Evolutionary conservation across 2,329 filamentous ascomycete genomes (phyloP).

Genomic region (Penicillium sp.): DNA sequence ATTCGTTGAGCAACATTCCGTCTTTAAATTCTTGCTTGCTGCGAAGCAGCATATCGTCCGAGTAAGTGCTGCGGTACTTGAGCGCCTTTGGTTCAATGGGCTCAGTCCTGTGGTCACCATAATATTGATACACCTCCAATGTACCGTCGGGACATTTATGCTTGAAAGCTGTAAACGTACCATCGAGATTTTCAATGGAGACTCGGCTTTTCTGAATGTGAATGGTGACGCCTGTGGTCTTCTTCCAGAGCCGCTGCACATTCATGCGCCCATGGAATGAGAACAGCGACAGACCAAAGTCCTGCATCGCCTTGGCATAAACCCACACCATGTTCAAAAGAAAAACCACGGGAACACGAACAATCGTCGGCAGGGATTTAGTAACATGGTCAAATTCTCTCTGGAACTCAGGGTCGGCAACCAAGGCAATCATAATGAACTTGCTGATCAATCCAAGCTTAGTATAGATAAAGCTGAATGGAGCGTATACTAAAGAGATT

Average conservation of each 20-base stretch:
- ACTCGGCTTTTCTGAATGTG: conserved; percentile 49
- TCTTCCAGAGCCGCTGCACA: conserved; percentile 48
- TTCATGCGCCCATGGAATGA: conserved; percentile 52
- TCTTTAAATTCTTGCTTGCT: conserved; percentile 48
- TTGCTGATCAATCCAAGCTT: conserved; percentile 46
- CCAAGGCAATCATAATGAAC: conserved; percentile 50
- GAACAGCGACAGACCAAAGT: conserved; percentile 48
- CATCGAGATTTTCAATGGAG: conserved; percentile 50
- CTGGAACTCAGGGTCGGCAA: conserved; percentile 55
- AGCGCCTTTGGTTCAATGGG: conserved; percentile 45
- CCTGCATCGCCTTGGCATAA: conserved; percentile 47
- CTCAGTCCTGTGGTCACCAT: conserved; percentile 45
- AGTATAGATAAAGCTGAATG: conserved; percentile 45
- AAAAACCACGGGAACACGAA: conserved; percentile 41
- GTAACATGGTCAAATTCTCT: conserved; percentile 51
- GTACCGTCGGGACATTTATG: conserved; percentile 38
- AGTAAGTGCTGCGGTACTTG: conserved; percentile 50
- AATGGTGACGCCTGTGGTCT: conserved; percentile 51
- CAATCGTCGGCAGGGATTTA: conserved; percentile 31
- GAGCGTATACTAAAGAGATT: conserved; percentile 31
- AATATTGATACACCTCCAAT: conserved; percentile 44
- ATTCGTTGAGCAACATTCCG: conserved; percentile 46
- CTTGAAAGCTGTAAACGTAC: conserved; percentile 53
- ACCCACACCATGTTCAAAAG: conserved; percentile 51
- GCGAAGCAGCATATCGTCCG: conserved; percentile 46